These are phyloP conservation scores for Vanderwaltozyma verrucispora DNA, from an alignment of 805 yeast genomes.

Conservation along the genomic window DNA sequence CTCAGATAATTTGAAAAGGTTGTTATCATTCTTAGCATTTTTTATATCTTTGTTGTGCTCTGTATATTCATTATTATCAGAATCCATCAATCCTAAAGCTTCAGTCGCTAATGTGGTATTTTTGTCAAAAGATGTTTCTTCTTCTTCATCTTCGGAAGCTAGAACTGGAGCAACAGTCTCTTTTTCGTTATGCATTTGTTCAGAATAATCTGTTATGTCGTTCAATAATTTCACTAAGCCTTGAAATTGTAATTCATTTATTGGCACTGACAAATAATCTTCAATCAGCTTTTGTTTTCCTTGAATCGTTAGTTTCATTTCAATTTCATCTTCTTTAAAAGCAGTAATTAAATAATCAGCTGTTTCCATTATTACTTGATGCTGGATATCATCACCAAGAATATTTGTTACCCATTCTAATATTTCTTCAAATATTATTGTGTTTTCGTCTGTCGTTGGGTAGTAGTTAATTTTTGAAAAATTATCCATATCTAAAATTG, in stretches of 20 bases:
- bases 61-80: no score
- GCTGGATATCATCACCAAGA: constrained; percentile 65
- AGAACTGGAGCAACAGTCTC: constrained; percentile 36
- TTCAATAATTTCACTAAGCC: constrained; percentile 35
- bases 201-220: constrained; percentile 42
- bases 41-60: no score
- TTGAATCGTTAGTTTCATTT: constrained; percentile 13
- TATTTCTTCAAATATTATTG: constrained; percentile 44
- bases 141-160: constrained; percentile 37
- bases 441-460: constrained; percentile 49
- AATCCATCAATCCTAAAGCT: no score
- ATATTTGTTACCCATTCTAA: constrained; percentile 46
- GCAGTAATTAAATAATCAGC: constrained; percentile 16
- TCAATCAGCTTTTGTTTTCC: constrained; percentile 41
- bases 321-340: constrained; percentile 14
- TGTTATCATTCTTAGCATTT: no score
- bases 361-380: constrained; percentile 44
- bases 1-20: no score
- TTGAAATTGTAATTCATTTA: constrained; percentile 32
- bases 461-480: constrained; percentile 47
- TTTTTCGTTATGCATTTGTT: constrained; percentile 14
- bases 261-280: constrained; percentile 31
- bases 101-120: no score
- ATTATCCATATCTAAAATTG: constrained; percentile 29
- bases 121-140: constrained; percentile 7